phyloP scores from a whole-genome alignment of 371 early-diverging fungal species.

The Apophysomyces variabilis region DNA sequence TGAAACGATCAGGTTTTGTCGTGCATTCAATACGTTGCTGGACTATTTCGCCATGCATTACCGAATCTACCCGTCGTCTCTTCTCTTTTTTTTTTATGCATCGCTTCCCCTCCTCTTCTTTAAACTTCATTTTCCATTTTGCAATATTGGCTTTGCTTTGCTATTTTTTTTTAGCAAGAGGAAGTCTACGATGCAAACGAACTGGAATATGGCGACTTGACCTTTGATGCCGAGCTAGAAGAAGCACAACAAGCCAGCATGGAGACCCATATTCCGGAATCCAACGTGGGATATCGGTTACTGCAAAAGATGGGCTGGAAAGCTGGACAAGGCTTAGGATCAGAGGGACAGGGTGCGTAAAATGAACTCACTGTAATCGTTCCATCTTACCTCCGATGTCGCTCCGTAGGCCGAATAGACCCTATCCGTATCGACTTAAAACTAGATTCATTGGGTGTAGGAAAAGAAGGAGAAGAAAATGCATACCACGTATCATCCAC shows the following conservation, averaged over 20 bases:
- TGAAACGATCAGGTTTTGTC: neutral
- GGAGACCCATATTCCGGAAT: constrained; percentile 1
- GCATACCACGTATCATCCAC: constrained; percentile 60
- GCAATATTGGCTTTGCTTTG: neutral
- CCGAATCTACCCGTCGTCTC: constrained; percentile 6
- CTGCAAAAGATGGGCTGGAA: constrained; percentile 51
- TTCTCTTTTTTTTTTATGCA: neutral
- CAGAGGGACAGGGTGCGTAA: constrained; percentile 13
- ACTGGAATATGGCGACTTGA: neutral
- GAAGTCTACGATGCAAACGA: constrained; percentile 1
- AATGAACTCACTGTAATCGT: neutral
- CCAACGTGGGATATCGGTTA: constrained; percentile 29
- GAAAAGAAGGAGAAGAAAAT: constrained; percentile 62
- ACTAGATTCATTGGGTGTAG: constrained; percentile 67
- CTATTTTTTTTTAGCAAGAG: neutral
- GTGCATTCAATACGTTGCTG: neutral
- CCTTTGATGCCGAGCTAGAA: neutral
- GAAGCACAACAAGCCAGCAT: neutral
- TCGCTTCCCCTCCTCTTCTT: neutral
- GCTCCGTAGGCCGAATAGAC: constrained; percentile 60
- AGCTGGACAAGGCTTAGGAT: constrained; percentile 46
- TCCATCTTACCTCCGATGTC: neutral
- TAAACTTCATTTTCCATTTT: neutral
- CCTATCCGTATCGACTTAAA: constrained; percentile 68
- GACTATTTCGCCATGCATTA: neutral